A percentile compares a stretch with the other conserved stretches of the same genome.
Evolutionary conservation across 2,329 filamentous ascomycete genomes (phyloP).

Genomic region (Monilinia polystroma): DNA sequence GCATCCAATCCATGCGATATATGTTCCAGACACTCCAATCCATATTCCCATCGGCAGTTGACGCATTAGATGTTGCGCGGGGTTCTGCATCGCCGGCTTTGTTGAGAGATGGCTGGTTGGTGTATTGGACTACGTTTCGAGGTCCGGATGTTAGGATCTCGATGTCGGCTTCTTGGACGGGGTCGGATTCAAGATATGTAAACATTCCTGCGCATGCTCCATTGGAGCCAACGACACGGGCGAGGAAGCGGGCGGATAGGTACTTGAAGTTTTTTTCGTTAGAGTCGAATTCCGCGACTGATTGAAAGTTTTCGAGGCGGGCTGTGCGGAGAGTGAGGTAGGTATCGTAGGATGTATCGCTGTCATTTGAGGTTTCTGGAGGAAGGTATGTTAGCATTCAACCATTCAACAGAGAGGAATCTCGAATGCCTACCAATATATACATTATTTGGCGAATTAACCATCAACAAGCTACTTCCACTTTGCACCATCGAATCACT

Average conservation of each 20-base stretch:
- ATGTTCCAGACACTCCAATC: constrained; percentile 38
- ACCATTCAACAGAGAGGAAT: background rate
- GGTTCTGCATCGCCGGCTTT: constrained; percentile 28
- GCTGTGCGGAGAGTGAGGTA: constrained; percentile 39
- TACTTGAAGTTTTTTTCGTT: constrained; percentile 35
- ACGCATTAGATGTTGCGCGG: constrained; percentile 33
- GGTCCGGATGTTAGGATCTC: constrained; percentile 39
- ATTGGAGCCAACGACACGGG: constrained; percentile 35
- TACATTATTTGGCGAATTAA: constrained; percentile 38
- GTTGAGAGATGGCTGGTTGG: constrained; percentile 37
- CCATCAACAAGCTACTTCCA: constrained; percentile 33
- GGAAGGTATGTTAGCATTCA: background rate
- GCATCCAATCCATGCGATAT: constrained; percentile 40
- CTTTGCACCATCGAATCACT: constrained; percentile 28
- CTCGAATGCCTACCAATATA: constrained; percentile 34
- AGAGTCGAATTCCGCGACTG: constrained; percentile 37
- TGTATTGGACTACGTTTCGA: constrained; percentile 36
- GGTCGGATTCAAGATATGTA: constrained; percentile 33
- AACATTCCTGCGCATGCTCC: constrained; percentile 40
- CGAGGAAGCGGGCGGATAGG: constrained; percentile 36
- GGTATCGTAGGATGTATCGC: constrained; percentile 30
- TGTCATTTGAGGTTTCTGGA: constrained; percentile 31
- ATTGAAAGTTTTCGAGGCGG: constrained; percentile 35
- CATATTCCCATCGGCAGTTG: constrained; percentile 24
- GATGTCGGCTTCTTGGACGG: constrained; percentile 39